Base-by-base conservation (phyloP, 768 basidiomycete genomes). In the Tremella fuciformis region DNA sequence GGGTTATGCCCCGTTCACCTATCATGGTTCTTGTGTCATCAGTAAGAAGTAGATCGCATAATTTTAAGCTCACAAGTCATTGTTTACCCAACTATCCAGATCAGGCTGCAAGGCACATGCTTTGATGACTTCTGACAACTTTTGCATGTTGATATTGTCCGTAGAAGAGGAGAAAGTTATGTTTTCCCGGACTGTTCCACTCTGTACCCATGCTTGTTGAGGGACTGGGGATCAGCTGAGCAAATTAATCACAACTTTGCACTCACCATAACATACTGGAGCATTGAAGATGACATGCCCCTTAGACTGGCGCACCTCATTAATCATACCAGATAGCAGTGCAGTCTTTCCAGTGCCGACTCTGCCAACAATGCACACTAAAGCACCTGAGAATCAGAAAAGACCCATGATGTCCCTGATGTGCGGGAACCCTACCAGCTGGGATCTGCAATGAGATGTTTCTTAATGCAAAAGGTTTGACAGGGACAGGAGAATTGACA, bases 1-100 rank as follows among this genome's bases (percentile, higher is more conserved):
- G 63, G 4, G 70, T 75, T 46, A 79, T 71, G 0, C 88, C 89
- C 68, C 86, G 86, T 76, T 91, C 88, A 13, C 90, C 90, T 63
- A 93, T 88, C 76, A 90, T 87, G 1, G 89, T 69, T 60, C 48
- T n/a, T n/a, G n/a, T n/a, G n/a, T 60, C 9, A 19, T 8, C 7
- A 4, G n/a, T 46, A 4, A 46, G 22, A 7, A 85, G 86, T 87
- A 0, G 86, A 77, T 19, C 79, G 71, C 4, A 6, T 22, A 4
- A 46, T 68, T 86, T 84, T 0, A 83, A 15, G 60, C 63, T 25
- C 24, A 70, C 66, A 52, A 50, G 42, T 64, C 69, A 13, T 74
- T 75, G 34, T 69, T 59, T 3, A 54, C 21, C 39, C 71, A 62
- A 15, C 50, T 51, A 1, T 61, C 59, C 16, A 77, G 50, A 49